Base-by-base conservation (phyloP, 2,329 filamentous ascomycete species). In the Mycosphaerella sp. region DNA sequence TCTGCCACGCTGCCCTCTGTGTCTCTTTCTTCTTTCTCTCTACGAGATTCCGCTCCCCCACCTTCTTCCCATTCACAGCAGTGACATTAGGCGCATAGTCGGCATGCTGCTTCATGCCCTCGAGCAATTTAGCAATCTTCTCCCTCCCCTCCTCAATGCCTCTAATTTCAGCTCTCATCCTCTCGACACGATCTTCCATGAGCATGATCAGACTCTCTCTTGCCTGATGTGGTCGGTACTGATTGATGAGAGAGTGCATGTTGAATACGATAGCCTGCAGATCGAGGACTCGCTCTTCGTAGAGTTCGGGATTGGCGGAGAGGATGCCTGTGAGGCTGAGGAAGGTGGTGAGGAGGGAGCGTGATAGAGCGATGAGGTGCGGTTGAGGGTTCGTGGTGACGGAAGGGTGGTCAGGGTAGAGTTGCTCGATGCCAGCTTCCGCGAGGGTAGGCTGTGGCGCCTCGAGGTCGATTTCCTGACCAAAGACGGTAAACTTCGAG, bases 171-270 rank as follows among this genome's bases (percentile, higher is more conserved):
- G 79, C 79, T 59, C 79, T 80, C 49, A 84, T 85, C 59, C 75
- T 78, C 60, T 87, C 82, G 27, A 95, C 72, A 63, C 91, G 86
- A 59, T 86, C 84, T 70, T 95, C 87, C 86, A 96, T 89, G 74
- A 91, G 80, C 59, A 85, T 72, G 28, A 95, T 95, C 52, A 95
- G 75, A 25, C 85, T 89, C 72, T 96, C 90, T 40, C 91, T 75
- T 18, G 90, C 89, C 71, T 97, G 91, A 67, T 96, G 90, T 8
- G 90, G 90, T 28, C 91, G 80, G 71, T 95, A 97, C 68, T 95
- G 85, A 68, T 98, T 98, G 59, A 97, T 82, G 48, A 95, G 78
- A 64, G 94, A 88, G 70, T 96, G 89, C 64, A 94, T 86, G 68
- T 97, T 97, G 68, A 91, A 84, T 57, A 95, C 85, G 25, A 97